Base-by-base conservation (phyloP, 495 filamentous ascomycete genomes). In the Pyronema domesticum region DNA sequence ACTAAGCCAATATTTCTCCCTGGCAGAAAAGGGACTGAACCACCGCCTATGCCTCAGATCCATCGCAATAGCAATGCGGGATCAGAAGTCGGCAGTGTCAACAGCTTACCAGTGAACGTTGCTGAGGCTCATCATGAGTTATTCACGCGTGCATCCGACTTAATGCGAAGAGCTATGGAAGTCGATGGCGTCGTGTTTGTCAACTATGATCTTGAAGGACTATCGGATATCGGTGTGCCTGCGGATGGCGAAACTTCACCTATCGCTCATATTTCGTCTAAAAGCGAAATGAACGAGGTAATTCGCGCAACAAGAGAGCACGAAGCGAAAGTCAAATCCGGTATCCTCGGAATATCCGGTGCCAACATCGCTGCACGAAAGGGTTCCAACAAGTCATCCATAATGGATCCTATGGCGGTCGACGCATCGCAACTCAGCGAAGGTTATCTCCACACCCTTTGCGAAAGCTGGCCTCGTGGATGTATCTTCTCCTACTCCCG, bases 151-250 rank as follows among this genome's bases (percentile, higher is more conserved):
- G 71, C 71, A 8, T 68, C 69, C 45, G 56, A 58, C 11, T 54
- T 72, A 15, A 63, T 73, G 9, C 60, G 63, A 13, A 64, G 68
- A 0, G 70, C 71, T 0, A 69, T 72, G 58, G 67, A 69, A 46
- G 57, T 72, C n/a, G 70, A 71, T 46, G 71, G 71, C 6, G 71
- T 72, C 0, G 34, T 64, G 2, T 72, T 72, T 40, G 56, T 71
- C 3, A 70, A 73, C 56, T 68, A 69, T 11, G 61, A 63, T 36
- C 47, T 63, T 11, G 61, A 58, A 37, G 60, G 58, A 10, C 55
- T 54, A 14, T 63, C 55, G 19, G 53, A 62, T 43, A 54, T 53
- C 15, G 33, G n/a, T 6, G 5, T 37, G 13, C 18, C 48, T 35
- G 48, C 23, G 23, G 23, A 30, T 5, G 23, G 45, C 3, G n/a